These are phyloP conservation scores for Naganishia friedmannii DNA, from an alignment of 768 basidiomycete genomes.

Conservation along the genomic window DNA sequence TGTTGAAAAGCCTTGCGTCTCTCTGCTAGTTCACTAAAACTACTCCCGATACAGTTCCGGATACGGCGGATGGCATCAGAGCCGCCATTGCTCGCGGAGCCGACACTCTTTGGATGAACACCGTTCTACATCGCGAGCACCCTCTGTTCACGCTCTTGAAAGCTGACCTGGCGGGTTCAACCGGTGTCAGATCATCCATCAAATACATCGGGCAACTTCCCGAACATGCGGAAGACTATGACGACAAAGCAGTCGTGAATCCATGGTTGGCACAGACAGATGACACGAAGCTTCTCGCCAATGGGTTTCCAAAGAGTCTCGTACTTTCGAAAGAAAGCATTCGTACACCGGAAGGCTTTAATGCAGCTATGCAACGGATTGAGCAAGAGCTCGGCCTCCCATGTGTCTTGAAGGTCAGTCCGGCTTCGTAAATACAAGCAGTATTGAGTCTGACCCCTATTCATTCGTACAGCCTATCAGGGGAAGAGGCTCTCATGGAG, in stretches of 20 bases:
- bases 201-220: constrained; percentile 41
- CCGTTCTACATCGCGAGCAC: constrained; percentile 39
- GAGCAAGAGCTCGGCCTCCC: constrained; percentile 32
- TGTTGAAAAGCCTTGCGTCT: neutral
- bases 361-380: constrained; percentile 13
- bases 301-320: constrained; percentile 29
- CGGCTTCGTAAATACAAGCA: no score
- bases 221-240: constrained; percentile 36
- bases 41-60: constrained; percentile 36
- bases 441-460: neutral
- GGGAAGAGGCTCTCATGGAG: constrained; percentile 48
- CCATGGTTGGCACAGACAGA: constrained; percentile 36
- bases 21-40: no score
- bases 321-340: constrained; percentile 13
- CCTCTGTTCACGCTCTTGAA: constrained; percentile 33
- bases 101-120: constrained; percentile 44
- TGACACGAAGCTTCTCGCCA: constrained; percentile 32
- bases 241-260: constrained; percentile 47
- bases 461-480: constrained; percentile 37
- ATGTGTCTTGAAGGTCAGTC: constrained; percentile 34
- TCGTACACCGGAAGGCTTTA: constrained; percentile 17
- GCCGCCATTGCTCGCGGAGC: constrained; percentile 39
- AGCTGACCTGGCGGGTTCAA: neutral
- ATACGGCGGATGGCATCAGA: constrained; percentile 38
- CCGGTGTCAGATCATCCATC: neutral